A percentile compares a stretch with the other conserved stretches of the same genome.
Evolutionary conservation across 2,329 filamentous ascomycete species (phyloP).

Genomic region (Fusarium nisikadoi): DNA sequence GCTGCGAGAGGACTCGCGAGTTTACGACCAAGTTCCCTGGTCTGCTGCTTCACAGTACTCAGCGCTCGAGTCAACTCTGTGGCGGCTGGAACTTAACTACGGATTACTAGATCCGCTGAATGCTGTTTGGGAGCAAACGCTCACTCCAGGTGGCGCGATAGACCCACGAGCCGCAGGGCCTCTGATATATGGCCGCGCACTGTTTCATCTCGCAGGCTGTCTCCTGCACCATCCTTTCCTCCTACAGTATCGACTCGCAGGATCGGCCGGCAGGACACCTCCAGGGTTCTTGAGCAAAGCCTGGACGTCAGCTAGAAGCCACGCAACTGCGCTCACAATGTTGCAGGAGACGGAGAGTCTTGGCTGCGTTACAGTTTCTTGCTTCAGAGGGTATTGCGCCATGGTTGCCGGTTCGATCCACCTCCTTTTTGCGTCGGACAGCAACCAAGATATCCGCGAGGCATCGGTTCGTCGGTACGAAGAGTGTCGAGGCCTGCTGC

Average conservation of each 20-base stretch:
- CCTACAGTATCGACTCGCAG: not conserved
- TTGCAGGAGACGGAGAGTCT: not conserved
- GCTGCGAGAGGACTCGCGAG: not conserved
- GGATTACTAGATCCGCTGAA: not conserved
- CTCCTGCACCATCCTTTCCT: not conserved
- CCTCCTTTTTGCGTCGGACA: not conserved
- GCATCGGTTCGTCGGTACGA: not conserved
- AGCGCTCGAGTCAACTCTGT: not conserved
- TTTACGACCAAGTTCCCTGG: not conserved
- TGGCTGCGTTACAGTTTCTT: not conserved
- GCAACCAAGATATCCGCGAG: not conserved
- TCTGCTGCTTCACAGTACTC: not conserved
- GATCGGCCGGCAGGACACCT: not conserved
- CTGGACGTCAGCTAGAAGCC: not conserved
- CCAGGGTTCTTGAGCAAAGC: not conserved
- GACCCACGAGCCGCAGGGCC: not conserved
- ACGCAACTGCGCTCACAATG: not conserved
- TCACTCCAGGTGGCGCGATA: not conserved
- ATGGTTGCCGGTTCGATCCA: not conserved
- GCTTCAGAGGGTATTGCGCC: not conserved
- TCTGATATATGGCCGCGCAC: not conserved
- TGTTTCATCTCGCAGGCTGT: not conserved
- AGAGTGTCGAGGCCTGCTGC: not conserved
- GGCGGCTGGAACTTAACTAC: not conserved
- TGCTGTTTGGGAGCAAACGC: not conserved